Conservation (phyloP, 176 grass and related monocot genomes). For the Chloris gayana region DNA sequence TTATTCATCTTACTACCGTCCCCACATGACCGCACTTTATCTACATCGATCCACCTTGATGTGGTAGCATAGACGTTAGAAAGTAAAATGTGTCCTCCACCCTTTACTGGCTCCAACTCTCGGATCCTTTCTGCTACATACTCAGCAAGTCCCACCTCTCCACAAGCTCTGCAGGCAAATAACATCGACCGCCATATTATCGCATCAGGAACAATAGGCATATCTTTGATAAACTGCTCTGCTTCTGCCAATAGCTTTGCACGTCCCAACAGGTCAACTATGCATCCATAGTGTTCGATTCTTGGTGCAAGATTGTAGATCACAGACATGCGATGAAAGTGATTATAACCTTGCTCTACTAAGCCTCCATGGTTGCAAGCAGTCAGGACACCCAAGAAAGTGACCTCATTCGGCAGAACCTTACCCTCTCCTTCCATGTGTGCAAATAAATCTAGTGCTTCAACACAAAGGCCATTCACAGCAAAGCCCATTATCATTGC, state of each 20-base stretch:
- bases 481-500: conserved; percentile 84
- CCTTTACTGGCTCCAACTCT: conserved; percentile 61
- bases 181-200: conserved; percentile 81
- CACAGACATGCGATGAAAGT: conserved; percentile 72
- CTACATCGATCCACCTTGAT: conserved; percentile 78
- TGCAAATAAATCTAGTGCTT: conserved; percentile 87
- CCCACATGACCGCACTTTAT: conserved; percentile 62
- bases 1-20: conserved; percentile 53
- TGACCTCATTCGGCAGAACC: conserved; percentile 76
- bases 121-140: conserved; percentile 65
- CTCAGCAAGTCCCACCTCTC: conserved; percentile 68
- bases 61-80: conserved; percentile 87
- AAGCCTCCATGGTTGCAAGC: conserved; percentile 93
- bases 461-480: conserved; percentile 68
- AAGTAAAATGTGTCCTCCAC: conserved; percentile 71
- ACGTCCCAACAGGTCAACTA: conserved; percentile 83
- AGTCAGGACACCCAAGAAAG: conserved; percentile 75
- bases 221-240: conserved; percentile 67
- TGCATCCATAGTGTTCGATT: conserved; percentile 85
- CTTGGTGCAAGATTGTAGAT: conserved; percentile 64
- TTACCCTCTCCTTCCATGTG: conserved; percentile 73
- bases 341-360: conserved; percentile 73
- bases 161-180: conserved; percentile 74
- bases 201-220: conserved; percentile 73
- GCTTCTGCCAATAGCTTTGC: conserved; percentile 76